Evolutionary conservation across 148 eudicot species (phyloP), one percentile per base, ranked within the genome.

Genomic region (Rhododendron simsii): DNA sequence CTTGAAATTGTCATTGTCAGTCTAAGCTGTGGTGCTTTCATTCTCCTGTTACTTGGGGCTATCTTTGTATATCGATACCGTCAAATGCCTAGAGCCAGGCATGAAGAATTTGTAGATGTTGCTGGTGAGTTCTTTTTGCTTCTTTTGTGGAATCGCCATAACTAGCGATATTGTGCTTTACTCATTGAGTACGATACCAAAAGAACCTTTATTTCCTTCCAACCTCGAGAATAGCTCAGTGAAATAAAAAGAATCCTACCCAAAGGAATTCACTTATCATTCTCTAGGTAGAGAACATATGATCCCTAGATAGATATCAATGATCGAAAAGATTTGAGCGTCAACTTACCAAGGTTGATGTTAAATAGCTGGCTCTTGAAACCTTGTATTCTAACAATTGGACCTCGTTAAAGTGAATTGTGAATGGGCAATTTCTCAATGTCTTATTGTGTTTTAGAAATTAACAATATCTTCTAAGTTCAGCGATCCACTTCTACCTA

Each of bases 51-150:
- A 78, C 23, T 97, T 85, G 98, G 95, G 86, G 93, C 93, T 55
- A 65, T 91, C 84, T 87, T 94, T 87, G 79, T 86, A 15, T 92
- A 88, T 87, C 89, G 91, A 57, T 90, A 73, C 45, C 91, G 85
- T 79, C 90, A 90, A 63, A 75, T 44, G 85, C 91, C 71, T 67
- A 91, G 89, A 81, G 78, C 76, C 83, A 87, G 81, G 67, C 88
- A 89, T 69, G 99, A 95, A 33, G 37, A 88, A 59, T 97, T 92
- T 87, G 93, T 93, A 23, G 99, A 97, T 86, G 98, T 97, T 65
- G 86, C 92, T 87, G 98, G 99, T 97, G 91, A 50, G 79, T 86
- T 20, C 71, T 87, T 37, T 47, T 48, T 45, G 15, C 11, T 61
- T 78, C 2, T 41, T 57, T 33, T 83, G 28, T 83, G 79, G 50